These are phyloP conservation scores for Orbilia ellipsospora DNA, from an alignment of 2,329 filamentous ascomycete genomes.

Conservation along the genomic window DNA sequence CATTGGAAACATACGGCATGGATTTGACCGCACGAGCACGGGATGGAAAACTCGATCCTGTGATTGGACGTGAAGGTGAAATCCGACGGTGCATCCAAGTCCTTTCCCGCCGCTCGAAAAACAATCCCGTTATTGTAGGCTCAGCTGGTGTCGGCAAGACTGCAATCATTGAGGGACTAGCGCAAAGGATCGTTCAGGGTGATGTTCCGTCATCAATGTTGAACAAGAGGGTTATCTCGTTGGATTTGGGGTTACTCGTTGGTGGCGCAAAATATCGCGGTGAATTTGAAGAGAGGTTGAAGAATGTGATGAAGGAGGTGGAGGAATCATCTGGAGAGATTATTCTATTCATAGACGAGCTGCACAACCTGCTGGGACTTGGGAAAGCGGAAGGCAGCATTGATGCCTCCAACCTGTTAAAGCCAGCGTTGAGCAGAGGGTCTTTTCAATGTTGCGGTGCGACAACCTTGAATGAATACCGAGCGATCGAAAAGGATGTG, in stretches of 20 bases:
- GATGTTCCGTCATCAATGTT: slow-evolving; percentile 97
- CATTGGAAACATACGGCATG: slow-evolving; percentile 88
- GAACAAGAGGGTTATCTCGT: slow-evolving; percentile 85
- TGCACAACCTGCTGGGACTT: slow-evolving; percentile 89
- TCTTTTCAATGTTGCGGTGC: slow-evolving; percentile 96
- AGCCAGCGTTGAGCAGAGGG: slow-evolving; percentile 90
- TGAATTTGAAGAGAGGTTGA: slow-evolving; percentile 94
- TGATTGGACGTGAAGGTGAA: slow-evolving; percentile 90
- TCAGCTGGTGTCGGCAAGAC: slow-evolving; percentile 93
- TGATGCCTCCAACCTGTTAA: slow-evolving; percentile 93
- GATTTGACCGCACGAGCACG: slow-evolving; percentile 87
- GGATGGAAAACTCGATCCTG: slow-evolving; percentile 91
- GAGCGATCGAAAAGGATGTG: slow-evolving; percentile 94
- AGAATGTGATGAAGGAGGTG: slow-evolving; percentile 88
- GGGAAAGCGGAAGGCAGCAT: slow-evolving; percentile 97
- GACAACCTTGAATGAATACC: slow-evolving; percentile 91
- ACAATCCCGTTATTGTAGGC: slow-evolving; percentile 94
- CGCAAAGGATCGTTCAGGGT: slow-evolving; percentile 86
- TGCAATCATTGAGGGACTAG: slow-evolving; percentile 88
- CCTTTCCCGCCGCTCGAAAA: slow-evolving; percentile 90
- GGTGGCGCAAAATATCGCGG: slow-evolving; percentile 95
- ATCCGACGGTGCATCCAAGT: slow-evolving; percentile 96
- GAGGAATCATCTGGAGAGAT: slow-evolving; percentile 88
- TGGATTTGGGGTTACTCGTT: slow-evolving; percentile 92
- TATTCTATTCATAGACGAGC: slow-evolving; percentile 93